Evolutionary conservation across 176 grass and related monocot species (phyloP), one percentile per base, ranked within the genome.

Genomic region (Zoysia japonica): DNA sequence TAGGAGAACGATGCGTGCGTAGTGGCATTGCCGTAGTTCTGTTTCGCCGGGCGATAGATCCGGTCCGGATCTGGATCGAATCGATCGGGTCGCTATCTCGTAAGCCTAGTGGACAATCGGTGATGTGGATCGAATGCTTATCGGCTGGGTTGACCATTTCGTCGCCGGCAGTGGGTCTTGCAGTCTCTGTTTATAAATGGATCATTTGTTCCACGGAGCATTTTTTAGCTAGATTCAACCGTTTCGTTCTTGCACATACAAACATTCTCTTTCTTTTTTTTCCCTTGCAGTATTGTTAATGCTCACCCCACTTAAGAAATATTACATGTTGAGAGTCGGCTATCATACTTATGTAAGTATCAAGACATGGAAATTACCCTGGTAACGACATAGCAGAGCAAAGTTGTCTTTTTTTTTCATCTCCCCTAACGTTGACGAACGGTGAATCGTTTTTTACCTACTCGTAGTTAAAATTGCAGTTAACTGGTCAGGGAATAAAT

Each of bases 141-240:
- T 89, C 87, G 28, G 47, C 28, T n/a, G 5, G 6, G 28, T 70
- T 88, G 87, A 85, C 77, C 65, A 49, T 57, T 65, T 65, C 19
- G 16, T 52, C 77, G 13, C 47, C 20, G 47, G 16, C 46, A 5
- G 2, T 4, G 46, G 2, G 4, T 38, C 60, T 19, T 16, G 5
- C n/a, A 2, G 0, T 53, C 16, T 38, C 13, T 0, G 0, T 56
- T 8, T 50, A 28, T 53, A 28, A 28, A 39, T 45, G 59, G 45
- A 8, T 7, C 3, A 2, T 45, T 12, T 57, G 16, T 28, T 28
- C 14, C 9, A 13, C 74, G 4, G 51, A 16, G 17, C 16, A 9
- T 70, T 36, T 28, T 51, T 47, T n/a, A 59, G 55, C 55, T 20
- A 59, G 17, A 20, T 60, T 60, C 16, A 53, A 12, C 51, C 12